These are phyloP conservation scores for Candida boleticola DNA, from an alignment of 805 yeast species.

Conservation along the genomic window DNA sequence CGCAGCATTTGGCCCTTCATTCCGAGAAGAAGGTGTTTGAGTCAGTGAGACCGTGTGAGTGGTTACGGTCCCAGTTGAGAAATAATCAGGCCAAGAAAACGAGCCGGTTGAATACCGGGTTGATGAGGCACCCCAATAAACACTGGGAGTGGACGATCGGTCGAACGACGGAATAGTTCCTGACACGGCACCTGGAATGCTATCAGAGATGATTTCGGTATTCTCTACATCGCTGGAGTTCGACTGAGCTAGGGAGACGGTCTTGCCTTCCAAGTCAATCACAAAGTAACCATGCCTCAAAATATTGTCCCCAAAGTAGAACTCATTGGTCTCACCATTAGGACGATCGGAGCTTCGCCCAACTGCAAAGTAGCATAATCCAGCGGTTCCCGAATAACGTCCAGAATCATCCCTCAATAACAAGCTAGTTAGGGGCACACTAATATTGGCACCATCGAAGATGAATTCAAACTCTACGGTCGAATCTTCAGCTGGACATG, in stretches of 20 bases:
- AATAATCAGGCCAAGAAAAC: no score
- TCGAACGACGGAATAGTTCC: no score
- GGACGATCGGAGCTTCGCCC: neutral
- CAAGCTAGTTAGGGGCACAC: slow-evolving; percentile 44
- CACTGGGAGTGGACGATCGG: no score
- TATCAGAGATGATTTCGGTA: no score
- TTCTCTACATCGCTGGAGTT: slow-evolving; percentile 29
- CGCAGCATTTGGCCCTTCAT: no score
- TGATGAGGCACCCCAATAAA: no score
- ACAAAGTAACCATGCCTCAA: slow-evolving; percentile 63
- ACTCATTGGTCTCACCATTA: neutral
- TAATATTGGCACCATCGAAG: slow-evolving; percentile 56
- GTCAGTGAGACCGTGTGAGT: no score
- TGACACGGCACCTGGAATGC: slow-evolving; percentile 49
- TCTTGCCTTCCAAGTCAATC: slow-evolving; percentile 54
- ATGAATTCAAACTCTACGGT: slow-evolving; percentile 37
- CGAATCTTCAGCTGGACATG: slow-evolving; percentile 32
- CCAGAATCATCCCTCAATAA: slow-evolving; percentile 10
- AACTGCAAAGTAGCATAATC: neutral
- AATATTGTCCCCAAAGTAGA: slow-evolving; percentile 64
- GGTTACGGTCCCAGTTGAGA: no score
- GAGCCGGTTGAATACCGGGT: no score
- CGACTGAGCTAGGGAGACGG: slow-evolving; percentile 13
- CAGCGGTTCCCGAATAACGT: neutral
- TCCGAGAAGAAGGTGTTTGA: no score